Evolutionary conservation across 2,329 filamentous ascomycete species (phyloP).

Genomic region (Elsinoe necatrix): DNA sequence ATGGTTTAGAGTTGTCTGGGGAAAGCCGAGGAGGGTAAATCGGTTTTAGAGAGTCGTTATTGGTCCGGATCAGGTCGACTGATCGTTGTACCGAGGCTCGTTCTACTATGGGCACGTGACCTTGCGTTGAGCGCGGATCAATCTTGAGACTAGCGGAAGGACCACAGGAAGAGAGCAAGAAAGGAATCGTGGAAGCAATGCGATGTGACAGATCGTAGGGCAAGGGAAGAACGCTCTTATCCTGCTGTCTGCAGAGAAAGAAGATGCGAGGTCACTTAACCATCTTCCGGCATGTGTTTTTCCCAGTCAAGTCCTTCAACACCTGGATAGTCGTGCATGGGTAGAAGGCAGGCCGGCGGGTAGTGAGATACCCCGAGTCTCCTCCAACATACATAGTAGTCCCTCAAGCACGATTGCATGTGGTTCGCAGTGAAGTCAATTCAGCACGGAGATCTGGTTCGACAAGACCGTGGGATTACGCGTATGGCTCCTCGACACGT

Average conservation of each 20-base stretch:
- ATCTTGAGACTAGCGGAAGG: too few species aligned
- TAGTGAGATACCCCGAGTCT: too few species aligned
- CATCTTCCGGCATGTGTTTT: neutral
- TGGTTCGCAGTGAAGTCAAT: neutral
- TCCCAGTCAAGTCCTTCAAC: too few species aligned
- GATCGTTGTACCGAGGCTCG: neutral
- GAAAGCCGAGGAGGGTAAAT: conserved; percentile 3
- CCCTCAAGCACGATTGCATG: neutral
- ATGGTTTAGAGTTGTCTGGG: neutral
- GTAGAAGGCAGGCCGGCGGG: too few species aligned
- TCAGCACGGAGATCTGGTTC: neutral
- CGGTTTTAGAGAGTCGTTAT: neutral
- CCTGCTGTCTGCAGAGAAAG: neutral
- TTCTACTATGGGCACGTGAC: neutral
- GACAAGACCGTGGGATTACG: conserved; percentile 4
- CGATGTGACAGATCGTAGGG: too few species aligned
- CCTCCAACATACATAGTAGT: neutral
- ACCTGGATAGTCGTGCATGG: too few species aligned
- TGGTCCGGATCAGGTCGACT: neutral
- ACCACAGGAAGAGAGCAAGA: too few species aligned
- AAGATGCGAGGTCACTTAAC: neutral
- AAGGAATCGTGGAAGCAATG: too few species aligned
- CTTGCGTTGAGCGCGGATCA: neutral
- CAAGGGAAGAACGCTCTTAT: neutral
- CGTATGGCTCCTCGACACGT: neutral